Conservation (phyloP, 306 rosid genomes). For the Rosa multiflora region DNA sequence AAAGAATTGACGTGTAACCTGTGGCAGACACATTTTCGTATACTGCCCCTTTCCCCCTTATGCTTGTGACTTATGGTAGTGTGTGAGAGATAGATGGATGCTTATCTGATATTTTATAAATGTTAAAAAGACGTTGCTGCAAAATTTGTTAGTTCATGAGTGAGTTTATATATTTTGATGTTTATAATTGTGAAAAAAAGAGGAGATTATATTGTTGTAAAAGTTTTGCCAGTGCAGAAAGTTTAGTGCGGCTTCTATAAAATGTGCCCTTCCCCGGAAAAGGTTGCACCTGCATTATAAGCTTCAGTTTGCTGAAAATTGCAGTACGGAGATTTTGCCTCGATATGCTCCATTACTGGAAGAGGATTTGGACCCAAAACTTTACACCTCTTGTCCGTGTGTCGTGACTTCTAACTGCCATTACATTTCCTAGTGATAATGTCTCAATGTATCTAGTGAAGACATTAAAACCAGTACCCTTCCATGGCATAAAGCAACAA, state of each 20-base stretch:
- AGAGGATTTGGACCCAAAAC: neutral
- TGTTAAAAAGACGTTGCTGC: neutral
- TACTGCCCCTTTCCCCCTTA: constrained; percentile 2
- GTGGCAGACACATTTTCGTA: constrained; percentile 19
- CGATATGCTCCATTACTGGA: neutral
- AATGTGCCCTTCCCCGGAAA: neutral
- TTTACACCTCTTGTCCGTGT: neutral
- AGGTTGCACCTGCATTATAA: neutral
- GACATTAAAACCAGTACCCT: neutral
- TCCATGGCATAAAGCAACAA: too few species aligned
- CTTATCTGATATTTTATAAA: neutral
- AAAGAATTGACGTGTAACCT: constrained; percentile 24
- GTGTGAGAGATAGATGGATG: constrained; percentile 11
- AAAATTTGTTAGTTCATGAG: neutral
- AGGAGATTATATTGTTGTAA: neutral
- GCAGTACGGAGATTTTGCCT: neutral
- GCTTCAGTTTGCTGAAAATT: neutral
- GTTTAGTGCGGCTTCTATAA: neutral
- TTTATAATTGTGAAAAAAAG: neutral
- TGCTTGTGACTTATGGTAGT: constrained; percentile 8
- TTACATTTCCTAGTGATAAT: neutral
- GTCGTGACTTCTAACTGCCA: neutral
- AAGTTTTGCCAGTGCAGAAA: neutral
- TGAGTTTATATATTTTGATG: neutral
- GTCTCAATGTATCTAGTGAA: neutral